Base-by-base conservation (phyloP, 495 filamentous ascomycete genomes). In the Aspergillus biplanus region DNA sequence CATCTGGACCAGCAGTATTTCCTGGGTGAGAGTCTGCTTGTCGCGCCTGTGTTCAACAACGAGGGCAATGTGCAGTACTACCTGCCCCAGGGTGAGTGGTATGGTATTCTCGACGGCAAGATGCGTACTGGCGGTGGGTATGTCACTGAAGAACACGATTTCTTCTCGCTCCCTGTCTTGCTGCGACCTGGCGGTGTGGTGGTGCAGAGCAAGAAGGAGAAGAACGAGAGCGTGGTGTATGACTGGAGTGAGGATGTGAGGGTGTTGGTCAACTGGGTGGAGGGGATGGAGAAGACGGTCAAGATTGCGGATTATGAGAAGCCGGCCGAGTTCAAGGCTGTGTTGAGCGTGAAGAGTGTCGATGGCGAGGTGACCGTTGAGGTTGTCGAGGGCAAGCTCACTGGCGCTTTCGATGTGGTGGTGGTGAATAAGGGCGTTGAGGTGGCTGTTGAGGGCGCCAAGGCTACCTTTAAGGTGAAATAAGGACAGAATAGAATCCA, bases 31-130 rank as follows among this genome's bases (percentile, higher is more conserved):
- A 62, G 60, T 21, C 52, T 62, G 18, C 52, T 62, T 5, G 52
- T 62, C 16, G 52, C 60, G 18, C 60, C 60, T 8, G 50, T 62
- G 5, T 48, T 62, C 37, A 62, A 62, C 52, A 15, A 52, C 21
- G 50, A 56, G 32, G 50, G 21, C 6, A 8, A 1, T 0, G 35
- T 49, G 4, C 60, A 62, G 39, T 62, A 62, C 15, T 62, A 62
- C 42, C 52, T 62, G 12, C 60, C 60, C 11, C 48, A 56, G 52
- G 60, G 60, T 15, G 60, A 62, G 4, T 62, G 60, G 60, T 62
- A 62, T 32, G 60, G 60, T 6, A 56, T 62, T 12, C 52, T 62
- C 0, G 60, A 62, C 33, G 60, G 52, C 0, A 62, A 62, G 50
- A 48, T 62, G 37, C 60, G 60, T 9, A 33, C 52, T 8, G 52